Evolutionary conservation across 1,284 basidiomycete genomes (phyloP), one percentile per base, ranked within the genome.

Genomic region (Sphaerobolus stellatus): DNA sequence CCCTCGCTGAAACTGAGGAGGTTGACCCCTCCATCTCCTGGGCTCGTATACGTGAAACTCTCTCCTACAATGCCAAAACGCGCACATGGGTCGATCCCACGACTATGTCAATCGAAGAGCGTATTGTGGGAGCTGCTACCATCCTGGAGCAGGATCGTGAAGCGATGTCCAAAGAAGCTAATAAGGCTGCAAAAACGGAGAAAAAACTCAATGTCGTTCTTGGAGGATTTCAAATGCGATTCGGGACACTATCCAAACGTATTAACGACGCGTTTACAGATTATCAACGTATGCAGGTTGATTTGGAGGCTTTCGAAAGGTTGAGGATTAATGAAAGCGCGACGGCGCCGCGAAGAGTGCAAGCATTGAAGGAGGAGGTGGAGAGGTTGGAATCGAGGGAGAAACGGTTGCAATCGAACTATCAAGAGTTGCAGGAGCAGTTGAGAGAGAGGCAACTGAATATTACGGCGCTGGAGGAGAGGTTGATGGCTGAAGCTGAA

Each of bases 181-280:
- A 77, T 46, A 90, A 88, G 64, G 88, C 91, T 0, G 73, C 82
- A 38, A 99, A 98, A 74, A 71, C 81, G 4, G 97, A 99, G 76
- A 98, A 96, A 82, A 95, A 94, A 71, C 82, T 99, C 18, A 81
- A 77, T 13, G 85, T 96, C 60, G 81, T 85, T 22, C 80, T 99
- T 6, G 95, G 94, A 38, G 97, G 97, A 2, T 99, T 99, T 71
- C 84, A 92, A 65, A 81, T 82, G 34, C 83, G 96, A 14, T 86
- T 87, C 40, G 80, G 80, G 61, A 82, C 84, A 41, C 77, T 96
- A 6, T 75, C 79, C 14, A 83, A 83, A 64, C 82, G 86, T 6
- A 74, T 96, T 34, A 73, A 72, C 1, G 81, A 84, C 38, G 81
- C 85, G 0, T 91, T 90, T 65, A 81, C 82, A 36, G 86, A 89